phyloP scores from a whole-genome alignment of 306 rosid genomes.

The Cicer yamashitae region DNA sequence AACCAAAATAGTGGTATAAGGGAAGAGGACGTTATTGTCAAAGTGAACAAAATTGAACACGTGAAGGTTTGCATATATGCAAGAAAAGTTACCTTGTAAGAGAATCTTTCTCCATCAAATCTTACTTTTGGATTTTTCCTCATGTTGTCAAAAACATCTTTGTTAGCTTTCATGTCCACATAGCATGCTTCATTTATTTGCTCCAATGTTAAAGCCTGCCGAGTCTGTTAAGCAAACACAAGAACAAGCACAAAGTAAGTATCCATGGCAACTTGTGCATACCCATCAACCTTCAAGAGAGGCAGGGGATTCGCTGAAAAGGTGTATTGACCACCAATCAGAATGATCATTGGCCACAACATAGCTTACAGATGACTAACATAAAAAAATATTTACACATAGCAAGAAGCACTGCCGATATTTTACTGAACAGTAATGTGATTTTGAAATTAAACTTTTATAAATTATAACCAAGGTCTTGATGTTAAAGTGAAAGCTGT shows the following conservation, averaged over 20 bases:
- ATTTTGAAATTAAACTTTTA: conserved; percentile 2
- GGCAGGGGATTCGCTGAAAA: not conserved
- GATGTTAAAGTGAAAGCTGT: not conserved
- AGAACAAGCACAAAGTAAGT: conserved; percentile 8
- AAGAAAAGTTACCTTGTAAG: conserved; percentile 74
- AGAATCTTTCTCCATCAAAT: conserved; percentile 83
- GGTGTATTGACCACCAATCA: conserved; percentile 12
- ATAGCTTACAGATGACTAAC: conserved; percentile 15
- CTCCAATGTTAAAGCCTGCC: conserved; percentile 78
- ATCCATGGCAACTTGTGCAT: conserved; percentile 10
- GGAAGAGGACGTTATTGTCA: conserved; percentile 6
- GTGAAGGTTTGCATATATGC: not conserved
- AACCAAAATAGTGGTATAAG: conserved; percentile 35
- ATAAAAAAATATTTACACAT: not conserved
- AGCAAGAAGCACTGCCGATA: not conserved
- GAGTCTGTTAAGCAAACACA: conserved; percentile 63
- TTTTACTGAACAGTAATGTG: not conserved
- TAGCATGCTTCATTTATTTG: conserved; percentile 84
- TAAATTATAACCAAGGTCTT: conserved; percentile 9
- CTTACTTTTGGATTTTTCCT: conserved; percentile 88
- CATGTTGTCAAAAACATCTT: conserved; percentile 86
- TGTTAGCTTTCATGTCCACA: conserved; percentile 84
- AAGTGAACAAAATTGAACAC: conserved; percentile 8
- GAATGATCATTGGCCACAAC: not conserved
- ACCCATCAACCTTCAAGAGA: conserved; percentile 1